A percentile compares a stretch with the other conserved stretches of the same genome.
Conservation (phyloP, 352 stramenopile species). For the Globisporangium megalacanthum region DNA sequence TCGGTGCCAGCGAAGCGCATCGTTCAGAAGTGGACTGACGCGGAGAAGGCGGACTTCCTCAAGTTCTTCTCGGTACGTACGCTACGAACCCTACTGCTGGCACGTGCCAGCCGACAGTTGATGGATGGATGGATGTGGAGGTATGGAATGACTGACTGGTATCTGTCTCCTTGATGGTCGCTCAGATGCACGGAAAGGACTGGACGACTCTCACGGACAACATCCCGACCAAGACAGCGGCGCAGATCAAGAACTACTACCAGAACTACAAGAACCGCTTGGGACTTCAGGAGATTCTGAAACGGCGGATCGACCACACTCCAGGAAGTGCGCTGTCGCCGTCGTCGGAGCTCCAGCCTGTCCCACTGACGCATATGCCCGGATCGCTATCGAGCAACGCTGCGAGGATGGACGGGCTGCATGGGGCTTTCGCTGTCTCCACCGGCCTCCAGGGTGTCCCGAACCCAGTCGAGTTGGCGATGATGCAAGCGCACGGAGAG, state of each 20-base stretch:
- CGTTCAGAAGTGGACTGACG: conserved; percentile 89
- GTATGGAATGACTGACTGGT: conserved; percentile 4
- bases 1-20: conserved; percentile 56
- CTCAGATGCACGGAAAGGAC: conserved; percentile 81
- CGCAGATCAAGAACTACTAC: conserved; percentile 92
- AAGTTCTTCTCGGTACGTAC: conserved; percentile 80
- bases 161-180: conserved; percentile 9
- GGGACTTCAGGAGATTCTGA: conserved; percentile 84
- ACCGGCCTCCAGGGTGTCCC: conserved; percentile 8
- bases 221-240: conserved; percentile 86
- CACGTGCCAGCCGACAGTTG: no score
- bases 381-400: conserved; percentile 1
- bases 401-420: not conserved
- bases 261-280: conserved; percentile 92
- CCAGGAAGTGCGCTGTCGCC: conserved; percentile 2
- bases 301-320: conserved; percentile 58
- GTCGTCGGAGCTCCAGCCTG: conserved; percentile 14
- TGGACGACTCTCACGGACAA: conserved; percentile 83
- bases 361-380: not conserved
- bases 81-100: no score
- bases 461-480: conserved; percentile 12
- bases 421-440: conserved; percentile 2
- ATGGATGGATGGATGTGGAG: conserved; percentile 2
- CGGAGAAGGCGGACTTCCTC: conserved; percentile 84
- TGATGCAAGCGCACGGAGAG: conserved; percentile 28